Evolutionary conservation across 139 green algal species (phyloP), one percentile per base, ranked within the genome.

Genomic region (Deuterostichococcus epilithicus): DNA sequence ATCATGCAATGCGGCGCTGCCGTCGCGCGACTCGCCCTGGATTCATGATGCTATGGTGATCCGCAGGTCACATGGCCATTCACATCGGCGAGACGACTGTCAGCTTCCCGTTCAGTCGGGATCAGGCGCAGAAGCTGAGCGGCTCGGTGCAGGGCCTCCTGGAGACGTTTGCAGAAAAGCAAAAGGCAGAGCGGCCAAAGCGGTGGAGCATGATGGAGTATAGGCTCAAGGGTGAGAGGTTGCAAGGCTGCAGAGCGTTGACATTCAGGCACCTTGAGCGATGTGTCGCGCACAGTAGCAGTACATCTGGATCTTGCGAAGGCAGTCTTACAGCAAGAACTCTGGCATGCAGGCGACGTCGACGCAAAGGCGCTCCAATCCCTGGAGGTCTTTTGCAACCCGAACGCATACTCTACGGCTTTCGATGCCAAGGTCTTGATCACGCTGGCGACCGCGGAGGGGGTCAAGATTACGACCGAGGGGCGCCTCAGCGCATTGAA

Each of bases 311-410:
- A 18, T 60, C 13, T 60, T 60, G 45, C 45, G 18, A 60, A 60
- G 15, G 15, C 45, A 60, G 45, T 60, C 45, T 26, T 18, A 60
- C 13, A 26, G 45, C 45, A 60, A 18, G 45, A 60, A 18, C 45
- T 63, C 22, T 26, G 42, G 13, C 13, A 6, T 60, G 76, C 78
- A 83, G 78, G 78, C 33, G 65, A 83, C 60, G 28, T 44, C 1
- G 34, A 32, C 10, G 72, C 44, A 1, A 58, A 70, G 2, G 84
- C 84, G 36, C 1, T 90, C 0, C 65, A 80, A 42, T 73, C 60
- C 34, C 70, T 93, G 20, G 79, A 94, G 78, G 60, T 94, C 20
- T 88, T 93, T 34, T 96, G 91, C 89, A 96, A 96, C 80, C 91
- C 91, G 52, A 96, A 96, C 72, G 87, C 86, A 0, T 78, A 90